Conservation (phyloP, 2,329 filamentous ascomycete species). For the Apiospora phragmitis region DNA sequence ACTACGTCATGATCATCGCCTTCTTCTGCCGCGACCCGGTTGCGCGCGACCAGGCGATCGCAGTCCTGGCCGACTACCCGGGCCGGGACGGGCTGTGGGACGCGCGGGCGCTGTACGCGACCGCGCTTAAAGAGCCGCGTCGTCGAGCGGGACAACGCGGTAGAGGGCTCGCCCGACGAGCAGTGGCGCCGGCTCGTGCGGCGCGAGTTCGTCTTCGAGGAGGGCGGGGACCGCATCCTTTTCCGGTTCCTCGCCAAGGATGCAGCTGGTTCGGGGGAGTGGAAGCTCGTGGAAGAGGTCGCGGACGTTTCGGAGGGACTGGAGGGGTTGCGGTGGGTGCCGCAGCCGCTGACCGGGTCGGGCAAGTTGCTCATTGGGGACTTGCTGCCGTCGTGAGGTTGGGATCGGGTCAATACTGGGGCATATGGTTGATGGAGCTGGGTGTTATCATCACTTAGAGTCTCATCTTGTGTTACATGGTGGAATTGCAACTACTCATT, state of each 20-base stretch:
- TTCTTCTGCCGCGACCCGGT: slow-evolving; percentile 34
- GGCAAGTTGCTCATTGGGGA: slow-evolving; percentile 20
- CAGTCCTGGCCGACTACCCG: slow-evolving; percentile 34
- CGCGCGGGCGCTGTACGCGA: slow-evolving; percentile 26
- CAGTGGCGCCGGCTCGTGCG: slow-evolving; percentile 35
- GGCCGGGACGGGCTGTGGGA: slow-evolving; percentile 36
- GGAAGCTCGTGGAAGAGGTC: slow-evolving; percentile 22
- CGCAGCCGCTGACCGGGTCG: slow-evolving; percentile 17
- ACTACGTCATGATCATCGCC: slow-evolving; percentile 23
- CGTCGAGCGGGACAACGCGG: slow-evolving; percentile 29
- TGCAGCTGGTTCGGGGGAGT: slow-evolving; percentile 10
- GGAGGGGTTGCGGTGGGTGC: slow-evolving; percentile 16
- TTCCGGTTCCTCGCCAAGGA: slow-evolving; percentile 32
- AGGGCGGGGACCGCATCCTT: slow-evolving; percentile 32
- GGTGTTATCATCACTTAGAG: too few species aligned
- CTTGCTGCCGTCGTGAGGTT: slow-evolving; percentile 26
- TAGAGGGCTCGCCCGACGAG: slow-evolving; percentile 29
- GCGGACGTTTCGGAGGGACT: slow-evolving; percentile 15
- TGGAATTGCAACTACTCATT: too few species aligned
- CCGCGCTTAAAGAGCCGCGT: slow-evolving; percentile 27
- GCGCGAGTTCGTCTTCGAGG: slow-evolving; percentile 36
- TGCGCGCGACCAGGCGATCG: slow-evolving; percentile 31
- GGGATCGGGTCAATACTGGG: too few species aligned
- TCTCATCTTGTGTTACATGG: too few species aligned
- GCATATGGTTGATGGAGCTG: too few species aligned